Conservation (phyloP, 805 yeast genomes). For the Saccharomycopsis sp. region DNA sequence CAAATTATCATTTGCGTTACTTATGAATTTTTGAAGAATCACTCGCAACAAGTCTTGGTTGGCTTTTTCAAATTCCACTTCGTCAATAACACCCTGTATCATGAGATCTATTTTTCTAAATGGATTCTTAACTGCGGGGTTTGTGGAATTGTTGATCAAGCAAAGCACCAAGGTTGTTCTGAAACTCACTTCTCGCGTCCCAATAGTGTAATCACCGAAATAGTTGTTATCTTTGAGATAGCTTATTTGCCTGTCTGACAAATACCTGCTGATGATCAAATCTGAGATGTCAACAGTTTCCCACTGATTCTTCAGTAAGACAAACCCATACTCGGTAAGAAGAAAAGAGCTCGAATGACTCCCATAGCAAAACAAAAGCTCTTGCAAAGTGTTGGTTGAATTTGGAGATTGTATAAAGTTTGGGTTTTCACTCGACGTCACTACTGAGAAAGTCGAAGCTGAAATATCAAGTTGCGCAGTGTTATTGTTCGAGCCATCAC, state of each 20-base stretch:
- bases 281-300: slow-evolving; percentile 57
- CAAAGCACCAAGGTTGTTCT: slow-evolving; percentile 73
- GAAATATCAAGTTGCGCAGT: slow-evolving; percentile 45
- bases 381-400: slow-evolving; percentile 31
- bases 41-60: slow-evolving; percentile 24
- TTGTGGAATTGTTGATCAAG: slow-evolving; percentile 26
- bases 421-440: slow-evolving; percentile 6
- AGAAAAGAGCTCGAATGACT: slow-evolving; percentile 80
- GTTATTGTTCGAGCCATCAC: slow-evolving; percentile 30
- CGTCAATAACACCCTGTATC: slow-evolving; percentile 39
- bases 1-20: neutral
- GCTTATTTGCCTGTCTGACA: slow-evolving; percentile 32
- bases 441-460: slow-evolving; percentile 44
- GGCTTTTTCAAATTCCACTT: slow-evolving; percentile 31
- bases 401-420: neutral
- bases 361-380: slow-evolving; percentile 72
- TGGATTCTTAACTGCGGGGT: slow-evolving; percentile 14
- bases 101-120: slow-evolving; percentile 6
- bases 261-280: slow-evolving; percentile 30
- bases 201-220: slow-evolving; percentile 66
- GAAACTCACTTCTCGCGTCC: slow-evolving; percentile 47
- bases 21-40: slow-evolving; percentile 9
- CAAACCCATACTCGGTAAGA: slow-evolving; percentile 82
- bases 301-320: slow-evolving; percentile 50
- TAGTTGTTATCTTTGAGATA: slow-evolving; percentile 49